A percentile compares a stretch with the other conserved stretches of the same genome.
phyloP scores from a whole-genome alignment of 2,329 filamentous ascomycete species.

The Pyrenophora tritici-repentis region DNA sequence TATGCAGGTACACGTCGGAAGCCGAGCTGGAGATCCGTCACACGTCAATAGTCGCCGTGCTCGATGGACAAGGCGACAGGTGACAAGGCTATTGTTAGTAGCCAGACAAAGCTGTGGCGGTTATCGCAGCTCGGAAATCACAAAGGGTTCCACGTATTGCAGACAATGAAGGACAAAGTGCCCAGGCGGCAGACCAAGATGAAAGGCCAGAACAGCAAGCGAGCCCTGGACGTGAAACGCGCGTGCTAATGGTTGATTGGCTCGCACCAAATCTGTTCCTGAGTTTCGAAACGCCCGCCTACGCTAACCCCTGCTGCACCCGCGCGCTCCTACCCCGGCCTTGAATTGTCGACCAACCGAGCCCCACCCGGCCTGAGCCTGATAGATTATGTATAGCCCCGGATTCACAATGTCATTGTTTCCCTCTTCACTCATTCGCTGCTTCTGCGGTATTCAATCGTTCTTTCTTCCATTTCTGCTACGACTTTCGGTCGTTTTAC shows the following conservation, averaged over 20 bases:
- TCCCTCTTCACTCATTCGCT: conserved; percentile 27
- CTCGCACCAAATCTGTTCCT: conserved; percentile 13
- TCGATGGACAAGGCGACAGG: neutral
- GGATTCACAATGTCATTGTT: conserved; percentile 22
- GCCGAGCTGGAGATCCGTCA: neutral
- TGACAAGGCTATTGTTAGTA: conserved; percentile 4
- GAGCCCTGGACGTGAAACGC: conserved; percentile 24
- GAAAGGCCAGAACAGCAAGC: conserved; percentile 12
- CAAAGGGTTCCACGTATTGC: neutral
- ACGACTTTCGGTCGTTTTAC: conserved; percentile 9
- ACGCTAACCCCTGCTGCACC: conserved; percentile 14
- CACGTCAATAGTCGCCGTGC: neutral
- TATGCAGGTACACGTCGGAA: conserved; percentile 3
- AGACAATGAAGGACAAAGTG: conserved; percentile 8
- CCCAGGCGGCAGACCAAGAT: conserved; percentile 2
- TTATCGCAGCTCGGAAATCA: neutral
- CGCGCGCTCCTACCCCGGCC: conserved; percentile 24
- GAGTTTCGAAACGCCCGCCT: conserved; percentile 33
- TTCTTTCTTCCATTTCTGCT: conserved; percentile 20
- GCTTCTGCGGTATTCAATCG: conserved; percentile 25
- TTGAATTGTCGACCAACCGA: conserved; percentile 3
- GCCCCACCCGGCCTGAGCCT: conserved; percentile 7
- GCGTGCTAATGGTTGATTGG: conserved; percentile 22
- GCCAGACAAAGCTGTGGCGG: neutral
- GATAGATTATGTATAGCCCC: conserved; percentile 12